Evolutionary conservation across 2,329 filamentous ascomycete species (phyloP).

Genomic region (Penicillium polonicum): DNA sequence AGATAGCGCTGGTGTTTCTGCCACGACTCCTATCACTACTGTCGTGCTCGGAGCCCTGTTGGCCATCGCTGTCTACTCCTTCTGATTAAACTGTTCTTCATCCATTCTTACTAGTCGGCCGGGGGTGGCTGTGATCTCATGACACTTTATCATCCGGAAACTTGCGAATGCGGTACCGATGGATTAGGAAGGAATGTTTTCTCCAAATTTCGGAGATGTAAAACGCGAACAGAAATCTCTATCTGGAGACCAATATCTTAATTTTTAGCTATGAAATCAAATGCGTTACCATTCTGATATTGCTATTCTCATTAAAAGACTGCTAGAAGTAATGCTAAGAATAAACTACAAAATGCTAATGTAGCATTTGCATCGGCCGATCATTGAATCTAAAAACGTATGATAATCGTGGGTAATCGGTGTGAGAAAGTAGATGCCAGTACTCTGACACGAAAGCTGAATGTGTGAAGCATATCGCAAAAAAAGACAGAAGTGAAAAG

Average conservation of each 20-base stretch:
- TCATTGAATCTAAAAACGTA: not conserved
- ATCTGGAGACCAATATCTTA: not conserved
- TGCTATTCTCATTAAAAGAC: not conserved
- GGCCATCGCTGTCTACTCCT: slow-evolving; percentile 14
- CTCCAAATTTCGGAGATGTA: not conserved
- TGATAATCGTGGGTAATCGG: no score
- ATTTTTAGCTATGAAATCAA: not conserved
- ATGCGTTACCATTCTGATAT: not conserved
- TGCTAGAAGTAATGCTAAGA: not conserved
- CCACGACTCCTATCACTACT: slow-evolving; percentile 9
- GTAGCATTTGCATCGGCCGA: not conserved
- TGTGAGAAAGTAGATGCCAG: not conserved
- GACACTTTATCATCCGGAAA: not conserved
- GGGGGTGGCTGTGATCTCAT: not conserved
- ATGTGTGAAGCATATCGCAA: not conserved
- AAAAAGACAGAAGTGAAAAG: not conserved
- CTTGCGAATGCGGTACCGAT: not conserved
- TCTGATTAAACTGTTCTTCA: slow-evolving; percentile 11
- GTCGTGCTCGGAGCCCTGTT: slow-evolving; percentile 17
- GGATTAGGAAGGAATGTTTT: not conserved
- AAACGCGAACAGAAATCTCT: not conserved
- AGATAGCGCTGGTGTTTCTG: slow-evolving; percentile 7
- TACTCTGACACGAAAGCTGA: not conserved
- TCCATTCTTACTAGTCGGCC: not conserved
- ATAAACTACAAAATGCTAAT: not conserved